Evolutionary conservation across 1,284 basidiomycete genomes (phyloP), one percentile per base, ranked within the genome.

Genomic region (Moniliophthora roreri): DNA sequence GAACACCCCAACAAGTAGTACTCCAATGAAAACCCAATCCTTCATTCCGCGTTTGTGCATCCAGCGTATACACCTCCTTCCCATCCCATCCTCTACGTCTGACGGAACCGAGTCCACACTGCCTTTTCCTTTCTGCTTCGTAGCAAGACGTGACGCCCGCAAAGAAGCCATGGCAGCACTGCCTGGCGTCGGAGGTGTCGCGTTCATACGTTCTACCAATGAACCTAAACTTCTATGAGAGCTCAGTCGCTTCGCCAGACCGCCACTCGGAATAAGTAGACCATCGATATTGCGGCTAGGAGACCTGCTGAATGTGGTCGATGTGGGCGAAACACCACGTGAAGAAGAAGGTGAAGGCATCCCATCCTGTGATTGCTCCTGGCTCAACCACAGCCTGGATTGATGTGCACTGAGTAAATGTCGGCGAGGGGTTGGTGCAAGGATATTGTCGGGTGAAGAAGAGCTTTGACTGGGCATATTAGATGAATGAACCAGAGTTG

Each of bases 11-110:
- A 74, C 70, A 0, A 78, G 67, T 20, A 92, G 64, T 8, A 78
- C 72, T 48, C 68, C 70, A 4, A 82, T 83, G 1, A 85, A 65
- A 13, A 87, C 76, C 78, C 78, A 85, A 2, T 67, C 65, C 60
- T 78, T 82, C 66, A 87, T 66, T n/a, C 76, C 78, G 42, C 79
- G 74, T 58, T 78, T 84, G 57, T 89, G 86, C 84, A 91, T 86
- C 88, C 86, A 91, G 39, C 83, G 74, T 47, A 89, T 73, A 81
- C 84, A 88, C 28, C 84, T 66, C 55, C 78, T 75, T 5, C 77
- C 86, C 67, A 82, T 80, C 13, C 74, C 75, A n/a, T 70, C 66
- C 49, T 78, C 70, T 13, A 59, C 66, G 6, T 68, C 67, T 40
- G 47, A 53, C 15, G 49, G 40, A 21, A 20, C 23, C 15, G 52